These are phyloP conservation scores for Mycena rebaudengoi DNA, from an alignment of 768 basidiomycete genomes.

Conservation along the genomic window DNA sequence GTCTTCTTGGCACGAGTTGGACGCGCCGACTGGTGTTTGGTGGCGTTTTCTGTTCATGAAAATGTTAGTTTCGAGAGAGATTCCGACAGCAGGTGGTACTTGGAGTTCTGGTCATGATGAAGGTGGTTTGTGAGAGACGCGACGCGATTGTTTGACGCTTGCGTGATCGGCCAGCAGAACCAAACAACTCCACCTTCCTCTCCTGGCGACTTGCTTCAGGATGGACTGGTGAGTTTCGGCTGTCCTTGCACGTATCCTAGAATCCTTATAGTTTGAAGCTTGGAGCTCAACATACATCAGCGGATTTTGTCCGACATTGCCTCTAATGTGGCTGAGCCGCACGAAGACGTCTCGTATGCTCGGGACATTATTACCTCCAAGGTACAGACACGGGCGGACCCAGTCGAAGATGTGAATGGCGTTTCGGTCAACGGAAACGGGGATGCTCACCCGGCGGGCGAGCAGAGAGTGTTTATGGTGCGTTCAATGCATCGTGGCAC, in stretches of 20 bases:
- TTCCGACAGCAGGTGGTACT: constrained; percentile 17
- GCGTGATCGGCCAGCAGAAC: not conserved
- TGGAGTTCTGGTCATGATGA: constrained; percentile 37
- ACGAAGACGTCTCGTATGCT: constrained; percentile 56
- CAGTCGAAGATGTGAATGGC: constrained; percentile 29
- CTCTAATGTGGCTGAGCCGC: constrained; percentile 56
- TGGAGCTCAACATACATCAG: constrained; percentile 83
- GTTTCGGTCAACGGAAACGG: constrained; percentile 33
- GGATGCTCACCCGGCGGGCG: constrained; percentile 29
- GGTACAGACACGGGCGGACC: constrained; percentile 54
- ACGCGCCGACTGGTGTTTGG: constrained; percentile 24
- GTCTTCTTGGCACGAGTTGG: constrained; percentile 28
- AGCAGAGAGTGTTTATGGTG: constrained; percentile 67
- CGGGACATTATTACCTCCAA: constrained; percentile 69
- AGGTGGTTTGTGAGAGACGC: constrained; percentile 11
- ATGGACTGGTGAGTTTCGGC: constrained; percentile 60
- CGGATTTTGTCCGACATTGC: constrained; percentile 81
- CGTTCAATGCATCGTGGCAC: constrained; percentile 22
- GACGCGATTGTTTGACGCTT: constrained; percentile 26
- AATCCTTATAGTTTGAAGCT: constrained; percentile 46
- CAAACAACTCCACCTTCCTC: not conserved
- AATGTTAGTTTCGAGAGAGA: not conserved
- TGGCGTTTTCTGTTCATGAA: not conserved
- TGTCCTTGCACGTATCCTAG: not conserved
- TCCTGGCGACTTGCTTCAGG: not conserved